Percentiles rank a stretch among this genome's conserved stretches.
Conservation (phyloP, 768 basidiomycete species). For the Leccinum arenicola region DNA sequence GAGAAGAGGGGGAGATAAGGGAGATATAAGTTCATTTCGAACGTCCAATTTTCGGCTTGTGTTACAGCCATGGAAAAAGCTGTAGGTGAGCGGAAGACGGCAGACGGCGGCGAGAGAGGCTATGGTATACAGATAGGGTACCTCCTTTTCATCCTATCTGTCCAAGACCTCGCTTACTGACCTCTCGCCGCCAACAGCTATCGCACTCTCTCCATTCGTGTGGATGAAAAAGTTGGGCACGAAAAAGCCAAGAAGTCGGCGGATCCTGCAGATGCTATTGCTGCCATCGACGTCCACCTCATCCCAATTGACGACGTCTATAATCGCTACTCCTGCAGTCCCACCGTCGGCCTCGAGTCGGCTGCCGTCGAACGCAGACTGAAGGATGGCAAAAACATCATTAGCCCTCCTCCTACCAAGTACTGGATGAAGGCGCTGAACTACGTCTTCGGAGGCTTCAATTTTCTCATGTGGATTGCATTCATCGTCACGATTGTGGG, state of each 20-base stretch:
- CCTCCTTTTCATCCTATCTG: not conserved
- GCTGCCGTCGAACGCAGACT: conserved; percentile 41
- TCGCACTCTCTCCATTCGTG: conserved; percentile 46
- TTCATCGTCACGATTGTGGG: conserved; percentile 46
- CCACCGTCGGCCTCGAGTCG: conserved; percentile 45
- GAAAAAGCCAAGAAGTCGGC: conserved; percentile 16
- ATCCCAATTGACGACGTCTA: conserved; percentile 40
- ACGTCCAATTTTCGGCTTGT: not conserved
- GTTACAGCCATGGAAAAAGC: conserved; percentile 20
- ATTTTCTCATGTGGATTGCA: conserved; percentile 53
- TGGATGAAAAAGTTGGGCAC: conserved; percentile 31
- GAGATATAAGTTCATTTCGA: conserved; percentile 12
- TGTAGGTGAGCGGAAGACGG: conserved; percentile 4
- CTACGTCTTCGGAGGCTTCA: conserved; percentile 59
- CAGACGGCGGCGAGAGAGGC: conserved; percentile 12
- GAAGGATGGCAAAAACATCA: conserved; percentile 44
- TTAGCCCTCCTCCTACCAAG: conserved; percentile 47
- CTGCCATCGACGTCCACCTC: conserved; percentile 48
- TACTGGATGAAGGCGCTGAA: conserved; percentile 48
- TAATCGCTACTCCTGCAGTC: conserved; percentile 42
- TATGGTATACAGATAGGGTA: conserved; percentile 35
- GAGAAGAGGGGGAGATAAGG: conserved; percentile 8
- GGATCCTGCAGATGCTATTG: conserved; percentile 40
- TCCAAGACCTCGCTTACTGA: not conserved
- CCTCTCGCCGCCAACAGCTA: conserved; percentile 24